Conservation (phyloP, 306 rosid species). For the Gastrolobium villosum region DNA sequence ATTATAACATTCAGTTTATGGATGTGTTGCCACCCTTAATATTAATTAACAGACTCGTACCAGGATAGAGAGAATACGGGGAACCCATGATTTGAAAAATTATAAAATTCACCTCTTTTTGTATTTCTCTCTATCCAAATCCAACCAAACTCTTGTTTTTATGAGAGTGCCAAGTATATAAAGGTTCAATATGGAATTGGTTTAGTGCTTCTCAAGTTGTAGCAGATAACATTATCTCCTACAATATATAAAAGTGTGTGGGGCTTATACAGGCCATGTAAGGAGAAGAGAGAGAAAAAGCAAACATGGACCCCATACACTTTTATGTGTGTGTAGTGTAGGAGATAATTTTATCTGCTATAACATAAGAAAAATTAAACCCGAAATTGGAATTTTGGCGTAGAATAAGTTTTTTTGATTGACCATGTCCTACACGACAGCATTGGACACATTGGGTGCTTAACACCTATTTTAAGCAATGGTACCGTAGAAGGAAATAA, state of each 20-base stretch:
- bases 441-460: neutral
- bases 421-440: neutral
- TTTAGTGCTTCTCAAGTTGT: no score
- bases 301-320: no score
- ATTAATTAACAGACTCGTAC: neutral
- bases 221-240: no score
- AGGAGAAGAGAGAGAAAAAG: no score
- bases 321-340: no score
- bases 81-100: neutral
- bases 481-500: neutral
- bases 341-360: no score
- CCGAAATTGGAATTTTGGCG: neutral
- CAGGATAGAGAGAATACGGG: neutral
- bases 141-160: neutral
- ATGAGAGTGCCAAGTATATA: neutral
- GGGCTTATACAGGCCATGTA: no score
- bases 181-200: neutral
- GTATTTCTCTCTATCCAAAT: neutral
- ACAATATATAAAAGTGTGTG: no score
- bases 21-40: neutral
- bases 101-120: neutral
- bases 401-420: slow-evolving; percentile 6
- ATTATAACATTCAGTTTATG: neutral
- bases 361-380: no score
- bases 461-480: neutral